phyloP scores from a whole-genome alignment of 768 basidiomycete species.

The Tulasnella sp. region DNA sequence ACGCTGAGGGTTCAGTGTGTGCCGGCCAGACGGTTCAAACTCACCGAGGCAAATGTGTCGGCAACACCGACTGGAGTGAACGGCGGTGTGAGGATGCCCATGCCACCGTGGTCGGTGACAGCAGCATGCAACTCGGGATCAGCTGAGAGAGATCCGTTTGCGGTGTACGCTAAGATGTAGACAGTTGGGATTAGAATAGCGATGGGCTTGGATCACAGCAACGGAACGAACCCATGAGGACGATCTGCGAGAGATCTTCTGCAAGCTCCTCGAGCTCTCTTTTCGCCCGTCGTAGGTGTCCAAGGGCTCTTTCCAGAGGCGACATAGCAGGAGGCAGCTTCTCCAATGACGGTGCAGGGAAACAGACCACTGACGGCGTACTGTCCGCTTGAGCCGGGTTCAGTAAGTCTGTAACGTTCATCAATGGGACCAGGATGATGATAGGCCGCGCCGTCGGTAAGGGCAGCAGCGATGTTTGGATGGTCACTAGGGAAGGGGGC shows the following conservation, averaged over 20 bases:
- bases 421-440: conserved; percentile 6
- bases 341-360: neutral
- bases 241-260: conserved; percentile 8
- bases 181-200: neutral
- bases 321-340: neutral
- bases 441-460: conserved; percentile 8
- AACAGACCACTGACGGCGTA: conserved; percentile 11
- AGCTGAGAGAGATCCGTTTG: neutral
- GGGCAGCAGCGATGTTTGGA: conserved; percentile 2
- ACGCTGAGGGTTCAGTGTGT: neutral
- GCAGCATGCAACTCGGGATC: neutral
- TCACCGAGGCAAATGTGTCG: conserved; percentile 12
- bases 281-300: conserved; percentile 3
- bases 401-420: neutral
- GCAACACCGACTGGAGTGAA: conserved; percentile 8
- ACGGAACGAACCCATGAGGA: conserved; percentile 3
- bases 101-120: conserved; percentile 1
- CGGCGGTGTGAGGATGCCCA: conserved; percentile 12
- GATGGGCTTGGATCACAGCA: neutral
- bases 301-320: conserved; percentile 2
- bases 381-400: conserved; percentile 3
- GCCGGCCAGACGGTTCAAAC: neutral
- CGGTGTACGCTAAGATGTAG: neutral
- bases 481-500: neutral
- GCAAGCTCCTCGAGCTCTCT: conserved; percentile 9